A percentile compares a stretch with the other conserved stretches of the same genome.
phyloP scores from a whole-genome alignment of 495 filamentous ascomycete genomes.

The Elaphomyces granulatus region DNA sequence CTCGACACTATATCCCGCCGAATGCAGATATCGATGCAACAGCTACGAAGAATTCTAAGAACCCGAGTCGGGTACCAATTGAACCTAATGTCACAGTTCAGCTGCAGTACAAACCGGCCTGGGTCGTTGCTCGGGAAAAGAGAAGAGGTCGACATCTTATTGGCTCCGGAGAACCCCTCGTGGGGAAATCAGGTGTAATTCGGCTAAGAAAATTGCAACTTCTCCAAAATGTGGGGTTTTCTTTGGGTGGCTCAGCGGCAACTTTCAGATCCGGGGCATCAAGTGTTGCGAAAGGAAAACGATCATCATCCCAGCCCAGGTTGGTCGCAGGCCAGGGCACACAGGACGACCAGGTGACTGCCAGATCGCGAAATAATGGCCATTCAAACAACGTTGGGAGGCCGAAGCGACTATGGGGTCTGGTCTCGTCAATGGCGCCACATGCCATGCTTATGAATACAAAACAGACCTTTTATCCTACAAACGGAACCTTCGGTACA shows the following conservation, averaged over 20 bases:
- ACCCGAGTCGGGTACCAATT: constrained; percentile 15
- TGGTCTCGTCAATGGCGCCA: constrained; percentile 17
- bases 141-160: constrained; percentile 14
- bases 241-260: constrained; percentile 12
- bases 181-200: constrained; percentile 11
- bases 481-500: constrained; percentile 34
- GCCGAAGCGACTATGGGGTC: constrained; percentile 10
- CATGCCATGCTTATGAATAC: constrained; percentile 36
- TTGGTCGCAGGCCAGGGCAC: background rate
- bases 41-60: constrained; percentile 13
- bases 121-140: constrained; percentile 18
- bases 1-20: constrained; percentile 21
- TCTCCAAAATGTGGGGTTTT: constrained; percentile 5
- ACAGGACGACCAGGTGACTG: background rate
- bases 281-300: no score
- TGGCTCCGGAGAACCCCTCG: no score
- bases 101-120: constrained; percentile 26
- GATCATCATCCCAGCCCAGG: background rate
- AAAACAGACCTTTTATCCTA: constrained; percentile 24
- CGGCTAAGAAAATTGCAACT: constrained; percentile 24
- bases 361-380: background rate
- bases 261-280: no score
- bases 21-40: constrained; percentile 19
- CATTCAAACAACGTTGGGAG: background rate
- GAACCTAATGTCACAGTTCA: constrained; percentile 22